Percentiles rank a stretch among this genome's conserved stretches.
Conservation (phyloP, 441 rosid genomes). For the Populus tomentosa region DNA sequence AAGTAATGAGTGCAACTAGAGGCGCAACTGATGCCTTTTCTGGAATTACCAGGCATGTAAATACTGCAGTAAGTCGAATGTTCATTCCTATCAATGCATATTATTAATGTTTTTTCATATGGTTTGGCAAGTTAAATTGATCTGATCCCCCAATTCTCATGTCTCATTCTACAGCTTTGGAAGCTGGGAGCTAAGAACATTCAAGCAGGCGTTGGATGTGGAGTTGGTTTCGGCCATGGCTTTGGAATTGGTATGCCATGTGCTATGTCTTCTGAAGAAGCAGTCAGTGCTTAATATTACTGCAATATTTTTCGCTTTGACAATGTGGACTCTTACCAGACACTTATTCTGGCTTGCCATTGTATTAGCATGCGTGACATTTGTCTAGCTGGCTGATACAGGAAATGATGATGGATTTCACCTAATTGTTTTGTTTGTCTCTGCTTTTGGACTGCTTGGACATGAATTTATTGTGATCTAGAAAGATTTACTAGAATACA, state of each 20-base stretch:
- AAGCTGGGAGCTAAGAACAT: slow-evolving; percentile 74
- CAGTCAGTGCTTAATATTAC: neutral
- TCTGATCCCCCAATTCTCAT: slow-evolving; percentile 4
- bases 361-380: neutral
- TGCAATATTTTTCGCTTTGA: neutral
- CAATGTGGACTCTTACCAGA: neutral
- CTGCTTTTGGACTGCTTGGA: neutral
- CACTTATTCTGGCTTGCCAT: neutral
- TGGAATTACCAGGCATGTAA: slow-evolving; percentile 64
- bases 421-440: neutral
- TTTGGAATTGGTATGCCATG: slow-evolving; percentile 76
- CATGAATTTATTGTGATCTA: neutral
- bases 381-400: neutral
- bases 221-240: slow-evolving; percentile 95
- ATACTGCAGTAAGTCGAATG: slow-evolving; percentile 48
- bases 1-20: slow-evolving; percentile 82
- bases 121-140: slow-evolving; percentile 1
- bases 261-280: neutral
- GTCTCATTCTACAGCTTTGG: slow-evolving; percentile 44
- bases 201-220: slow-evolving; percentile 83
- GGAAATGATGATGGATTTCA: neutral
- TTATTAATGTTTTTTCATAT: neutral
- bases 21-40: slow-evolving; percentile 88
- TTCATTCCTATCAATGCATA: neutral
- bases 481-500: neutral